A percentile compares a stretch with the other conserved stretches of the same genome.
These are phyloP conservation scores for Blastomyces gilchristii DNA, from an alignment of 2,329 filamentous ascomycete species.

Conservation along the genomic window DNA sequence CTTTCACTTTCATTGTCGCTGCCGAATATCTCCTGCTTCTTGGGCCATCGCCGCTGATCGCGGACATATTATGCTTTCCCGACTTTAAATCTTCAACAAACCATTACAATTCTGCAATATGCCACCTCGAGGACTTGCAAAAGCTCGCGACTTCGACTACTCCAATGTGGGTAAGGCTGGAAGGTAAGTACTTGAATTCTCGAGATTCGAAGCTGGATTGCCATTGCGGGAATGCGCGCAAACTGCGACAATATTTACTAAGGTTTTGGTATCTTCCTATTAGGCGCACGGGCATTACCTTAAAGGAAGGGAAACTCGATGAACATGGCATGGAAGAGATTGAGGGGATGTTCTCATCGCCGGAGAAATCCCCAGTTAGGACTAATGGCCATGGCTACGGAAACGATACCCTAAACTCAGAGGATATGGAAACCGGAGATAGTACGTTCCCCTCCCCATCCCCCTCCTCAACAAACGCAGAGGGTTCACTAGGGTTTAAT, in stretches of 20 bases:
- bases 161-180: constrained; percentile 40
- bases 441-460: constrained; percentile 37
- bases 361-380: constrained; percentile 49
- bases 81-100: neutral
- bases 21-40: constrained; percentile 2
- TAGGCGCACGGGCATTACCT: constrained; percentile 80
- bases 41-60: constrained; percentile 11
- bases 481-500: neutral
- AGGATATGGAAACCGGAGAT: constrained; percentile 54
- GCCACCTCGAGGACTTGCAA: constrained; percentile 32
- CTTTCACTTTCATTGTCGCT: neutral
- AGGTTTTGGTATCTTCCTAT: constrained; percentile 10
- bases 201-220: neutral
- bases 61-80: constrained; percentile 16
- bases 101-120: constrained; percentile 18
- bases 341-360: constrained; percentile 81
- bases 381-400: constrained; percentile 24
- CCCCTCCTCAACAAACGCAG: neutral
- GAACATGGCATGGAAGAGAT: constrained; percentile 87
- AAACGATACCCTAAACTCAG: constrained; percentile 42
- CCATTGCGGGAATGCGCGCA: neutral
- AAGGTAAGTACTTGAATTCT: constrained; percentile 26
- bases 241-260: constrained; percentile 14
- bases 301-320: constrained; percentile 74
- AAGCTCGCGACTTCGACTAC: constrained; percentile 39